These are phyloP conservation scores for Rhizodiscina lignyota DNA, from an alignment of 495 filamentous ascomycete genomes.

Conservation along the genomic window DNA sequence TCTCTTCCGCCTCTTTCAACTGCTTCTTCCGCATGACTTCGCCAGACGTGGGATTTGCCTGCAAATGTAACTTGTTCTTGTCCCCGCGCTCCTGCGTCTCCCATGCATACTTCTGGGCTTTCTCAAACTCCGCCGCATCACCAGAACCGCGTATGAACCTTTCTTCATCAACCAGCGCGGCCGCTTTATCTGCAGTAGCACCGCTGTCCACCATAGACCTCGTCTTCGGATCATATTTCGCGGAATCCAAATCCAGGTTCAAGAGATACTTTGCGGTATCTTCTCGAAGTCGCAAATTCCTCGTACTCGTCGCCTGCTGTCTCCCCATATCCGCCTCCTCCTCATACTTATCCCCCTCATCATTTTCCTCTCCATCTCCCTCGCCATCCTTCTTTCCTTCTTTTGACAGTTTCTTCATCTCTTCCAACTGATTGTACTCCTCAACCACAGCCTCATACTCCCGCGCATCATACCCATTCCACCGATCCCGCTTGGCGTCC, in stretches of 20 bases:
- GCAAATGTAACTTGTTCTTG: conserved; percentile 64
- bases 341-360: conserved; percentile 65
- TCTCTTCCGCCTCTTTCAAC: conserved; percentile 48
- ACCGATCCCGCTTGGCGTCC: conserved; percentile 97
- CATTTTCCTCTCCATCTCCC: conserved; percentile 23
- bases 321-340: conserved; percentile 95
- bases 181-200: conserved; percentile 65
- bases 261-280: conserved; percentile 97
- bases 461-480: conserved; percentile 87
- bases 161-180: conserved; percentile 83
- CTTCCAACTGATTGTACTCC: conserved; percentile 75
- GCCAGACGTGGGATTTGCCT: conserved; percentile 91
- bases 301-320: conserved; percentile 74
- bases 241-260: conserved; percentile 88
- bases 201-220: conserved; percentile 84
- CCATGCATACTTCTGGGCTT: conserved; percentile 81
- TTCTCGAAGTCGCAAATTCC: conserved; percentile 81
- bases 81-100: conserved; percentile 72
- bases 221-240: conserved; percentile 96
- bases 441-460: conserved; percentile 76
- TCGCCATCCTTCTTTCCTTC: conserved; percentile 13
- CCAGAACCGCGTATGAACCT: conserved; percentile 82
- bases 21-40: conserved; percentile 71
- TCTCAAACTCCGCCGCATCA: conserved; percentile 89
- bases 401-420: conserved; percentile 46